Percentiles rank a stretch among this genome's conserved stretches.
Evolutionary conservation across 2,329 filamentous ascomycete genomes (phyloP).

Genomic region (Hypoxylon sp.): DNA sequence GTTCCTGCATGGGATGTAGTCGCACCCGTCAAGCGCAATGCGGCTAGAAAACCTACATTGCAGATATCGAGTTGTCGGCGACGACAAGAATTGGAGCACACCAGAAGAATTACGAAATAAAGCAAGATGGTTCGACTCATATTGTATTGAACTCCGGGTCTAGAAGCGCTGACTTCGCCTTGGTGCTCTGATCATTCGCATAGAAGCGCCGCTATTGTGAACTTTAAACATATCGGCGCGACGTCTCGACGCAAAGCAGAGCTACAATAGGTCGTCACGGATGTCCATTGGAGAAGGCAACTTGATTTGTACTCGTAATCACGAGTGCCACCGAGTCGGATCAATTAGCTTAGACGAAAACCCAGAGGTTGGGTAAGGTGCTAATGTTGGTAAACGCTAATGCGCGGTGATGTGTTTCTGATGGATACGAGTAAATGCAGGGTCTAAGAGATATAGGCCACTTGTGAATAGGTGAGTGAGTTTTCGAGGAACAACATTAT

Average conservation of each 20-base stretch:
- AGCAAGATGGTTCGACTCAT: background rate
- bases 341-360: slow-evolving; percentile 15
- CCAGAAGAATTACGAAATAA: background rate
- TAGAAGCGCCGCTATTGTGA: slow-evolving; percentile 21
- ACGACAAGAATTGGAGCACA: background rate
- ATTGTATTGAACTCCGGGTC: background rate
- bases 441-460: slow-evolving; percentile 21
- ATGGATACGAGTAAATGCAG: slow-evolving; percentile 37
- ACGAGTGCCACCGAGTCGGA: slow-evolving; percentile 19
- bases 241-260: slow-evolving; percentile 8
- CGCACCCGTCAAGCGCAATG: slow-evolving; percentile 12
- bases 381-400: slow-evolving; percentile 28
- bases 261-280: slow-evolving; percentile 26
- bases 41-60: slow-evolving; percentile 22
- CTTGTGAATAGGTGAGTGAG: slow-evolving; percentile 1
- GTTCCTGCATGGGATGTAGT: slow-evolving; percentile 40
- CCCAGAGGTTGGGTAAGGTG: slow-evolving; percentile 12
- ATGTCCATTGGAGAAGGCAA: slow-evolving; percentile 41
- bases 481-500: background rate
- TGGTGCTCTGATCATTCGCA: slow-evolving; percentile 10
- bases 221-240: slow-evolving; percentile 23
- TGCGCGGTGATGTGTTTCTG: slow-evolving; percentile 27
- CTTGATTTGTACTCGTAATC: slow-evolving; percentile 21
- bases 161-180: slow-evolving; percentile 5
- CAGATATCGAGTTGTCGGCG: slow-evolving; percentile 6